Percentiles rank a stretch among this genome's conserved stretches.
phyloP scores from a whole-genome alignment of 148 eudicot genomes.

The Chenopodium formosanum region DNA sequence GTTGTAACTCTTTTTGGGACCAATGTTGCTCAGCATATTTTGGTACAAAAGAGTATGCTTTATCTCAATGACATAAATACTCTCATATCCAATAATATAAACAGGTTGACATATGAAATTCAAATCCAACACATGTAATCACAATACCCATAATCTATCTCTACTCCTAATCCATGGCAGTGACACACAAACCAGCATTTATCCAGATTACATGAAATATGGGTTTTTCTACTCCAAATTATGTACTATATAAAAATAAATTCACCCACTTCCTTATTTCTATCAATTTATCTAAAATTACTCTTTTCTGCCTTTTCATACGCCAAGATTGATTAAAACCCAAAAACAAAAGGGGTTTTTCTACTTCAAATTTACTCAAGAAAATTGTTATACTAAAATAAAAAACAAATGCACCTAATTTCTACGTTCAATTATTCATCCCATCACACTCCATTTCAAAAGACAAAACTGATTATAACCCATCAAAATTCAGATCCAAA shows the following conservation, averaged over 20 bases:
- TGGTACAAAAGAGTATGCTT: conserved; percentile 4
- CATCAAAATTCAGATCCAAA: conserved; percentile 10
- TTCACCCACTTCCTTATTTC: too few species aligned
- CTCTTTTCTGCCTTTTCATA: too few species aligned
- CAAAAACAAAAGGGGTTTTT: too few species aligned
- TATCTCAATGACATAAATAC: conserved; percentile 10
- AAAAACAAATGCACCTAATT: not conserved
- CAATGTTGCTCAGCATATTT: conserved; percentile 2
- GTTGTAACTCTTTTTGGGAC: not conserved
- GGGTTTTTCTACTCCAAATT: too few species aligned
- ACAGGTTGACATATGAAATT: not conserved
- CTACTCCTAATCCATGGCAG: too few species aligned
- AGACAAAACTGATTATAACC: not conserved
- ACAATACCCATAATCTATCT: too few species aligned
- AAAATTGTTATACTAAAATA: not conserved
- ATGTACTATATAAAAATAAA: too few species aligned
- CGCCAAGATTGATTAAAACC: too few species aligned
- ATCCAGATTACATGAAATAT: too few species aligned
- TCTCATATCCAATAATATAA: conserved; percentile 11
- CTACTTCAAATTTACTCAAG: too few species aligned
- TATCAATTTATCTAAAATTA: too few species aligned
- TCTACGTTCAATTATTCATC: not conserved
- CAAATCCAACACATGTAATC: conserved; percentile 8
- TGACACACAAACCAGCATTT: too few species aligned
- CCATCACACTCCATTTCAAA: not conserved